Conservation (phyloP, 139 green algal genomes). For the Raphidocelis subcapitata region DNA sequence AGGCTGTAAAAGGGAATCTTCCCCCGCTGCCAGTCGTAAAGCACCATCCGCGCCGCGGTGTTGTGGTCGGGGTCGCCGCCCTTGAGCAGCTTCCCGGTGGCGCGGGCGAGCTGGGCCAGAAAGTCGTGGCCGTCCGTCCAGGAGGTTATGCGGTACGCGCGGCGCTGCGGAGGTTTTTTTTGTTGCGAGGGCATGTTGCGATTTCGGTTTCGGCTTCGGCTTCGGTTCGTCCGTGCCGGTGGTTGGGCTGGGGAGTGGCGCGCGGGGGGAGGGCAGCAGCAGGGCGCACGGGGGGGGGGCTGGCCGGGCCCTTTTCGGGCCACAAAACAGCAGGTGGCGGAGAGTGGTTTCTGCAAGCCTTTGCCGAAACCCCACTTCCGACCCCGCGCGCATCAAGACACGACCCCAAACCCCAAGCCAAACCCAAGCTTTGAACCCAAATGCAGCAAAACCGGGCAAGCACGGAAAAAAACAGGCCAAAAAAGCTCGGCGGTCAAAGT, state of each 20-base stretch:
- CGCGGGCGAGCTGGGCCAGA: conserved; percentile 81
- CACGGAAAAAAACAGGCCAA: too few species aligned
- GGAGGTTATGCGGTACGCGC: conserved; percentile 83
- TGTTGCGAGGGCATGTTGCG: background rate
- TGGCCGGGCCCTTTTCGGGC: background rate
- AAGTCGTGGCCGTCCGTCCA: conserved; percentile 93
- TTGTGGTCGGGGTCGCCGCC: conserved; percentile 95
- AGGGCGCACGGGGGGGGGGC: background rate
- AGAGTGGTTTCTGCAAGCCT: too few species aligned
- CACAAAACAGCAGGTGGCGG: too few species aligned
- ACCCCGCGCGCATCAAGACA: too few species aligned
- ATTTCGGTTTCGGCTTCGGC: background rate
- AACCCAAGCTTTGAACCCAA: too few species aligned
- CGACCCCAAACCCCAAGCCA: too few species aligned
- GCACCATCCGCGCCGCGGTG: conserved; percentile 93
- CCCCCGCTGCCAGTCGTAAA: conserved; percentile 98
- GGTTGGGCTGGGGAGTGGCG: background rate
- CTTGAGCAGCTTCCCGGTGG: conserved; percentile 63
- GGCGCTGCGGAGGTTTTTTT: conserved; percentile 40
- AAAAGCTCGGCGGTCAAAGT: too few species aligned
- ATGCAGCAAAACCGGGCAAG: too few species aligned
- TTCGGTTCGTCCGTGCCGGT: too few species aligned
- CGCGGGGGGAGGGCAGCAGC: background rate
- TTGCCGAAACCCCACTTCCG: too few species aligned
- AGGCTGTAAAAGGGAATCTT: conserved; percentile 96